Evolutionary conservation across 202 grass and related monocot species (phyloP), one percentile per base, ranked within the genome.

Genomic region (Brachypodium distachyon): DNA sequence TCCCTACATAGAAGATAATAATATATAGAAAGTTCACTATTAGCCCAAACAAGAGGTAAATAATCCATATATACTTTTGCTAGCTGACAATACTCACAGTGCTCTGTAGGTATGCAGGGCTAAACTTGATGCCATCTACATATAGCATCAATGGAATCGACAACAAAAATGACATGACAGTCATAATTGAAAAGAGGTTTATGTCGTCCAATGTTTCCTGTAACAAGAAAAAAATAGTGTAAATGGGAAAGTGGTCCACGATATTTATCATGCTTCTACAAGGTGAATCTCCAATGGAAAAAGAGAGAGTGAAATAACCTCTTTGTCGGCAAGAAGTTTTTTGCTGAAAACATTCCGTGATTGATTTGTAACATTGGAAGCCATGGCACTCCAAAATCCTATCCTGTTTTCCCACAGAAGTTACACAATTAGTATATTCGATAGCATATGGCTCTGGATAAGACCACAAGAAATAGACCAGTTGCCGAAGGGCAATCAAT

Each of bases 381-480:
- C 96, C 96, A 99, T 99, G 69, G 96, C 96, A 49, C 89, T 99
- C 96, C 89, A 99, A 86, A 99, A 93, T 80, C 96, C 96, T 56
- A 86, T 72, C 95, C 95, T 98, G 85, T 55, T 86, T 73, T 28
- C 21, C 54, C 62, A 40, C 25, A 75, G 65, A 53, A 39, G 14
- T 40, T 66, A 14, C 9, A 33, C 5, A 29, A 27, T 76, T 14
- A 79, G 12, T 78, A 77, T 25, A 78, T 12, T 56, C 51, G 18
- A 56, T 67, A 27, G 9, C 11, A 16, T 41, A 43, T 59, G 38
- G 6, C 26, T 64, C 42, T 4, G 2, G 64, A 77, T 39, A 49
- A 77, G 44, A 12, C 21, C 59, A 63, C 13, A 16, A 6, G 56
- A 63, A 61, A 49, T 49, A 29, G 11, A 67, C 39, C 64, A 29